These are phyloP conservation scores for Lupinus albus DNA, from an alignment of 306 rosid genomes.

Conservation along the genomic window DNA sequence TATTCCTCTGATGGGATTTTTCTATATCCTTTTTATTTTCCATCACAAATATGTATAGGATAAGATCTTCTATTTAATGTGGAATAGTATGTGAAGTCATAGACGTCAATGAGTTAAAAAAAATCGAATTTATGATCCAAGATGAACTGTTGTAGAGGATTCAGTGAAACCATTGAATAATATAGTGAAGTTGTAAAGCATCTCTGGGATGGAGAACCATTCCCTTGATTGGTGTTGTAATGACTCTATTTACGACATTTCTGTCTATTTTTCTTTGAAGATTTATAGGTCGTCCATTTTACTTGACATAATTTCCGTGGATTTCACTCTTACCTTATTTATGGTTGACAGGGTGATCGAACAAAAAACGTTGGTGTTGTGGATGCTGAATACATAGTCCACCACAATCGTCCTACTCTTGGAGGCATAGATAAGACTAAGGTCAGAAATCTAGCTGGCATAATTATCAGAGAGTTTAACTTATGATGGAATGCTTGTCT, in stretches of 20 bases:
- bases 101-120: not conserved
- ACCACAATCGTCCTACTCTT: constrained; percentile 81
- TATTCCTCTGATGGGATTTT: not conserved
- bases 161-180: not conserved
- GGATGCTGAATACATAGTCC: constrained; percentile 85
- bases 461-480: constrained; percentile 21
- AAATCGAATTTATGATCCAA: too few species aligned
- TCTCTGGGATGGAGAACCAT: not conserved
- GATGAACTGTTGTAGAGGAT: not conserved
- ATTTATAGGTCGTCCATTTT: not conserved
- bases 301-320: not conserved
- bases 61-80: not conserved
- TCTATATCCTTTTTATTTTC: not conserved
- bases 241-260: not conserved
- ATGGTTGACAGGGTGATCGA: constrained; percentile 71
- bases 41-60: not conserved
- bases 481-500: not conserved
- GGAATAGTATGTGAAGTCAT: too few species aligned
- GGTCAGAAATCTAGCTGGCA: constrained; percentile 43
- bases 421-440: constrained; percentile 61
- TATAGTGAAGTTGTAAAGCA: too few species aligned
- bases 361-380: constrained; percentile 82
- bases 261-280: not conserved
- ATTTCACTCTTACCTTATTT: constrained; percentile 31
- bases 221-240: not conserved